phyloP scores from a whole-genome alignment of 495 filamentous ascomycete genomes.

The Neurospora sp. region DNA sequence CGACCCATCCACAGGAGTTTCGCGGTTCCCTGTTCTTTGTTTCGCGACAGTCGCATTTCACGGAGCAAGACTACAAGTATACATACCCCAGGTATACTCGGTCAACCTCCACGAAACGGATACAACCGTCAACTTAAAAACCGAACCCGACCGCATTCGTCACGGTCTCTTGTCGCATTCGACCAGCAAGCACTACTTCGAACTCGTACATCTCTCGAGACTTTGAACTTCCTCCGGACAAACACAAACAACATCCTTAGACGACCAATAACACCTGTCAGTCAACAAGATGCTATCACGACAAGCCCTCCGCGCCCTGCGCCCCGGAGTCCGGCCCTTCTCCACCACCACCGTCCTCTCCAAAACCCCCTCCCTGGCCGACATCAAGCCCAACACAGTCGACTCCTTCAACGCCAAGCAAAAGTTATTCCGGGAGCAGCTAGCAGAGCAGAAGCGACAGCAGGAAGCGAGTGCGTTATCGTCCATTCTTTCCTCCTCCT shows the following conservation, averaged over 20 bases:
- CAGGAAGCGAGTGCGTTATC: constrained; percentile 67
- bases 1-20: neutral
- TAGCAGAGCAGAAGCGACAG: constrained; percentile 66
- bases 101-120: neutral
- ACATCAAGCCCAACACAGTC: constrained; percentile 59
- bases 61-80: neutral
- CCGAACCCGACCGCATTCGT: neutral
- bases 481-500: constrained; percentile 33
- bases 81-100: neutral
- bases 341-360: constrained; percentile 38
- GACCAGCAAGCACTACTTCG: neutral
- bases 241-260: neutral
- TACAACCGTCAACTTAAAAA: neutral
- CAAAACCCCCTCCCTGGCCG: constrained; percentile 68
- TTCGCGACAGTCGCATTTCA: neutral
- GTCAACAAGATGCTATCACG: constrained; percentile 19
- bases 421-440: constrained; percentile 74
- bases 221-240: neutral
- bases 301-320: neutral
- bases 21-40: neutral
- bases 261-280: neutral
- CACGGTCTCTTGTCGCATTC: neutral
- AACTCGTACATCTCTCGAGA: neutral
- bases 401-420: constrained; percentile 69
- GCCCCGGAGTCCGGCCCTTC: constrained; percentile 30